A percentile compares a stretch with the other conserved stretches of the same genome.
phyloP scores from a whole-genome alignment of 106 monocot species.

The Dactylorhiza incarnata region DNA sequence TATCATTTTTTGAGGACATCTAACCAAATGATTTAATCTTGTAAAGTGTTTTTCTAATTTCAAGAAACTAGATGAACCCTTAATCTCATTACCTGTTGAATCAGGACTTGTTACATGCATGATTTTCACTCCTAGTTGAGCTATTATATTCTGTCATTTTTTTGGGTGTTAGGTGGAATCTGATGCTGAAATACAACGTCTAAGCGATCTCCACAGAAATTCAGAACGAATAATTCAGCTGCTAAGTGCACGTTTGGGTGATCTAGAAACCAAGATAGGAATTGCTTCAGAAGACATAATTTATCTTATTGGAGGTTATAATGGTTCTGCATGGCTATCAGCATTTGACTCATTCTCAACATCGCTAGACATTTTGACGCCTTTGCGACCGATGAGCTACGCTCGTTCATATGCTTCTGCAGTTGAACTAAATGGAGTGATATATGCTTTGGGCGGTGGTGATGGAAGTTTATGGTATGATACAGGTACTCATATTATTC shows the following conservation, averaged over 20 bases:
- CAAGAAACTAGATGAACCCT: too few species aligned
- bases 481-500: constrained; percentile 36
- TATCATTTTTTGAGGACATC: too few species aligned
- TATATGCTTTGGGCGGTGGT: constrained; percentile 77
- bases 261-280: constrained; percentile 25
- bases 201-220: constrained; percentile 15
- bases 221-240: constrained; percentile 11
- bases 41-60: too few species aligned
- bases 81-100: neutral
- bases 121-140: neutral
- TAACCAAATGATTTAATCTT: too few species aligned
- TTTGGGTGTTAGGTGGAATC: constrained; percentile 17
- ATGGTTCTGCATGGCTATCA: constrained; percentile 57
- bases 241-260: constrained; percentile 18
- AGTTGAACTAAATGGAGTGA: constrained; percentile 34
- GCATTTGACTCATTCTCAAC: constrained; percentile 64
- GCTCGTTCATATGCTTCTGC: constrained; percentile 65
- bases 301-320: constrained; percentile 59
- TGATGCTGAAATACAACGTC: constrained; percentile 28
- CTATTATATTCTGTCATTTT: neutral
- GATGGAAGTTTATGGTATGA: constrained; percentile 47
- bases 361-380: constrained; percentile 32
- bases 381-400: constrained; percentile 51
- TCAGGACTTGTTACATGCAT: neutral
- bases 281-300: constrained; percentile 40